phyloP scores from a whole-genome alignment of 768 basidiomycete genomes.

The Mycena leptocephala region DNA sequence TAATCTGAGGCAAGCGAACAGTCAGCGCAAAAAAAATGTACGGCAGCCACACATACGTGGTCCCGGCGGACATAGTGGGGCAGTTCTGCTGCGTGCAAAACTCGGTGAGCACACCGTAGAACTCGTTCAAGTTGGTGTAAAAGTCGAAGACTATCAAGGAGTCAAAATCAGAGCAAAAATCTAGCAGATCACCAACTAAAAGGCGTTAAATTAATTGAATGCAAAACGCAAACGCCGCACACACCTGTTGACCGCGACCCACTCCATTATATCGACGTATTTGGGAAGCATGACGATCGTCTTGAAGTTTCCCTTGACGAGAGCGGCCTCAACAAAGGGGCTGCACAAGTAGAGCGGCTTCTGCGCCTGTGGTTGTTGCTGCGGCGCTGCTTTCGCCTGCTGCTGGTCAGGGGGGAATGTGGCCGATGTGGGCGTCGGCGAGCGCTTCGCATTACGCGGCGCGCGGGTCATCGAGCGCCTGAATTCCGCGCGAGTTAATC shows the following conservation, averaged over 20 bases:
- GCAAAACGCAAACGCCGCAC: constrained; percentile 47
- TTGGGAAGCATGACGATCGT: constrained; percentile 97
- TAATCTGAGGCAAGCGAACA: constrained; percentile 65
- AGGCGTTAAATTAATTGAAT: constrained; percentile 55
- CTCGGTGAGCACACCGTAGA: constrained; percentile 95
- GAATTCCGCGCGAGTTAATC: constrained; percentile 20
- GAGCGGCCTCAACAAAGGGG: constrained; percentile 96
- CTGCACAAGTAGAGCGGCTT: constrained; percentile 93
- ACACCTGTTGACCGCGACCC: constrained; percentile 77
- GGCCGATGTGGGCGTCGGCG: constrained; percentile 82
- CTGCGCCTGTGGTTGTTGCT: constrained; percentile 42
- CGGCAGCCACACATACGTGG: constrained; percentile 69
- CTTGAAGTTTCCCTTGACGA: constrained; percentile 98
- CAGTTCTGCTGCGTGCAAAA: constrained; percentile 94
- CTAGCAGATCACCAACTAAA: constrained; percentile 64
- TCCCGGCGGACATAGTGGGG: constrained; percentile 94
- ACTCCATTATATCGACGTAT: constrained; percentile 98
- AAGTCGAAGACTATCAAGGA: constrained; percentile 93
- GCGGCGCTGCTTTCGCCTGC: constrained; percentile 58
- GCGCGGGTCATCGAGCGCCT: constrained; percentile 86
- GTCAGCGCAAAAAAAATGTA: neutral
- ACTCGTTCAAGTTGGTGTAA: constrained; percentile 96
- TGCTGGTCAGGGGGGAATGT: constrained; percentile 65
- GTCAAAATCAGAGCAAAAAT: neutral
- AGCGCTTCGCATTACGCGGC: constrained; percentile 79